A percentile compares a stretch with the other conserved stretches of the same genome.
These are phyloP conservation scores for Fistulifera solaris DNA, from an alignment of 108 stramenopile genomes.

Conservation along the genomic window DNA sequence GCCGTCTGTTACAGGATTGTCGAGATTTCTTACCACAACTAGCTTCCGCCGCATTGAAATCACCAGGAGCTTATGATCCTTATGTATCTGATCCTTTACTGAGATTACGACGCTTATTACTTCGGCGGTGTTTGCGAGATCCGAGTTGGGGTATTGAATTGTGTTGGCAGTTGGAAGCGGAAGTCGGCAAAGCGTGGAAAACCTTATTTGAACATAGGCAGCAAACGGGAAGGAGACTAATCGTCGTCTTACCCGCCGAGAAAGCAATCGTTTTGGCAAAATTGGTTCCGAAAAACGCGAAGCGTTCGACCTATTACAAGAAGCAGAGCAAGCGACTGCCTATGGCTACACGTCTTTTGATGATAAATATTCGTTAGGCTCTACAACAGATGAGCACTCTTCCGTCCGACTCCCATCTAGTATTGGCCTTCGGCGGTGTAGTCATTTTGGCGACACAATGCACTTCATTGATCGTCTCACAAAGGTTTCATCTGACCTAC, in stretches of 20 bases:
- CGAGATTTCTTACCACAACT: constrained; percentile 76
- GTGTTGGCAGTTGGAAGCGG: constrained; percentile 86
- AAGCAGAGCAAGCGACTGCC: constrained; percentile 79
- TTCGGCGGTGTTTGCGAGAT: constrained; percentile 53
- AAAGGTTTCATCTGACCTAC: constrained; percentile 67
- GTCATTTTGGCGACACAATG: constrained; percentile 87
- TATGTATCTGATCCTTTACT: constrained; percentile 56
- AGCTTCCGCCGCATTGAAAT: constrained; percentile 68
- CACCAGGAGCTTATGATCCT: constrained; percentile 55
- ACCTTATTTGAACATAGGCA: constrained; percentile 77
- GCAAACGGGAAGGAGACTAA: constrained; percentile 71
- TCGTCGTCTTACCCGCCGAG: constrained; percentile 74
- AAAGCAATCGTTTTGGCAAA: constrained; percentile 70
- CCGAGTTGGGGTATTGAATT: constrained; percentile 76
- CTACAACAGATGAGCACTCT: constrained; percentile 6
- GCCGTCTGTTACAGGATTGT: constrained; percentile 22
- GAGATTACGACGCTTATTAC: constrained; percentile 49
- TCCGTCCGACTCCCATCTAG: constrained; percentile 39
- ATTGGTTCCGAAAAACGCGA: constrained; percentile 71
- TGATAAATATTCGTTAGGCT: not conserved
- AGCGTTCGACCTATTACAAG: constrained; percentile 81
- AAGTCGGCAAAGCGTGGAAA: constrained; percentile 85
- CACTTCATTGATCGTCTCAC: constrained; percentile 77
- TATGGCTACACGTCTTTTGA: constrained; percentile 41
- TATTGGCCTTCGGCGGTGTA: constrained; percentile 61